Percentiles rank a stretch among this genome's conserved stretches.
Conservation (phyloP, 2,329 filamentous ascomycete genomes). For the Aaosphaeria arxii region DNA sequence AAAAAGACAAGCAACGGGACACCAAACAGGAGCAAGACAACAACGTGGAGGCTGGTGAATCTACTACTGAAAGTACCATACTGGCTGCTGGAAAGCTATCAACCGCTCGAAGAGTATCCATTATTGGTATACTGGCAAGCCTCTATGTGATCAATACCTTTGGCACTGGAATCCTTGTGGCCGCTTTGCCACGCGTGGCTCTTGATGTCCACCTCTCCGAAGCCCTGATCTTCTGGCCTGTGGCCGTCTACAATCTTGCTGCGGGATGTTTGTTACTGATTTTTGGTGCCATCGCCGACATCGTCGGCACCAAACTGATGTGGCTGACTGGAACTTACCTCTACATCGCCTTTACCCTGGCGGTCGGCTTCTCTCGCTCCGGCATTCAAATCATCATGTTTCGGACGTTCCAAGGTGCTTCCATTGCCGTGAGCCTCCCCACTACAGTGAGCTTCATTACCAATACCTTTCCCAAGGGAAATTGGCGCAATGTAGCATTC, state of each 20-base stretch:
- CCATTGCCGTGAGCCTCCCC: conserved; percentile 1
- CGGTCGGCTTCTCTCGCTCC: not conserved
- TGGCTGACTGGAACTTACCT: conserved; percentile 1
- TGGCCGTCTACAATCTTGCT: conserved; percentile 1
- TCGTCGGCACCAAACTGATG: conserved; percentile 1
- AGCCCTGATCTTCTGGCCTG: conserved; percentile 3
- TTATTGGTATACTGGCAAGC: conserved; percentile 3
- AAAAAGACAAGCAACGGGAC: no score
- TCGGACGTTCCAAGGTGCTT: conserved; percentile 1
- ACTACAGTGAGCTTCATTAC: conserved; percentile 1
- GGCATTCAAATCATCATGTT: conserved; percentile 2
- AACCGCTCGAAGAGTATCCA: conserved; percentile 1
- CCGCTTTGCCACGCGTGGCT: conserved; percentile 1
- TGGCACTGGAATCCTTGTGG: conserved; percentile 2
- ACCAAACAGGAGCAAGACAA: no score
- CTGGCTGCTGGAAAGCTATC: no score
- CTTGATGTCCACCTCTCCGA: conserved; percentile 1
- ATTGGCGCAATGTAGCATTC: conserved; percentile 1
- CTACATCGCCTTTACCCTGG: not conserved
- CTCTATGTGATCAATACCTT: conserved; percentile 4
- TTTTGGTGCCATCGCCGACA: conserved; percentile 1
- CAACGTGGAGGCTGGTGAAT: no score
- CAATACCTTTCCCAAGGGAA: conserved; percentile 1
- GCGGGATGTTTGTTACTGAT: conserved; percentile 1
- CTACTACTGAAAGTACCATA: no score